Evolutionary conservation across 2,329 filamentous ascomycete species (phyloP).

Genomic region (Colletotrichum zoysiae): DNA sequence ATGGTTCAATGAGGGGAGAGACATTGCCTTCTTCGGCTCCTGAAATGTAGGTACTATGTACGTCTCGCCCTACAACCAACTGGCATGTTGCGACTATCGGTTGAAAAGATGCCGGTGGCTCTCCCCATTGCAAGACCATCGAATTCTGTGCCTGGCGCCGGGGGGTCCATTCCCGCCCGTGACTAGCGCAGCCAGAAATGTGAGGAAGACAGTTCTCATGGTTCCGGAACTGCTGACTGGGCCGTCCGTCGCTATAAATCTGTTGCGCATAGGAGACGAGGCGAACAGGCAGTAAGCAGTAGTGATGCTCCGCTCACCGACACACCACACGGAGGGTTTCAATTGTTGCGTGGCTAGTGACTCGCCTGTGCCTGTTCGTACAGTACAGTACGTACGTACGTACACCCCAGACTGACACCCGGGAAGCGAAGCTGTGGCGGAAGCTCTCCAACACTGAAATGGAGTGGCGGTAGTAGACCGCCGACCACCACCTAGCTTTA

Average conservation of each 20-base stretch:
- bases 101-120: neutral
- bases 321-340: neutral
- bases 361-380: constrained; percentile 5
- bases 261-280: neutral
- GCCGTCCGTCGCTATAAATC: neutral
- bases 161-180: neutral
- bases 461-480: too few species aligned
- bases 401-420: neutral
- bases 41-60: neutral
- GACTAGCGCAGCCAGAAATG: neutral
- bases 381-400: too few species aligned
- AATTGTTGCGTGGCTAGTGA: constrained; percentile 21
- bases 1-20: neutral
- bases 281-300: neutral
- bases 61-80: neutral
- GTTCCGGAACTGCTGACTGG: neutral
- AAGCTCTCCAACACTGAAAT: neutral
- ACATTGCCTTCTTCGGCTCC: neutral
- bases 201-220: neutral
- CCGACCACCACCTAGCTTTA: too few species aligned
- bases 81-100: neutral
- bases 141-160: neutral
- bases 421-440: constrained; percentile 10
- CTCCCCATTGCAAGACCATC: neutral
- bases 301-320: neutral